phyloP scores from a whole-genome alignment of 2,329 filamentous ascomycete genomes.

The Microdochium paspali region DNA sequence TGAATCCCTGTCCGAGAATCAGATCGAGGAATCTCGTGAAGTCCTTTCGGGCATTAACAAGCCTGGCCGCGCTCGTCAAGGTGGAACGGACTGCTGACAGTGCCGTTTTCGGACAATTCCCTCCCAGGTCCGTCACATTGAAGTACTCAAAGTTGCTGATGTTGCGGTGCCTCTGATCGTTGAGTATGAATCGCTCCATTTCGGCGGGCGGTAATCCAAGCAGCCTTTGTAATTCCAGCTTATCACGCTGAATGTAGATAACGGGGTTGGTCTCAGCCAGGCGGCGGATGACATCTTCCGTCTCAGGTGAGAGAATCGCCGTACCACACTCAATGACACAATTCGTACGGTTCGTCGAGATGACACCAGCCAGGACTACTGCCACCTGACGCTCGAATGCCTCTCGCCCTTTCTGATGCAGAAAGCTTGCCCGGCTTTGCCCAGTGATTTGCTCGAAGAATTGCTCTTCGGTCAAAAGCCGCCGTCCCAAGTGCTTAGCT shows the following conservation, averaged over 20 bases:
- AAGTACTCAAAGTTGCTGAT: conserved; percentile 67
- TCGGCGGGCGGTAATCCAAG: conserved; percentile 36
- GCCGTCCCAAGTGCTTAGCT: conserved; percentile 55
- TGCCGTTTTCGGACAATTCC: conserved; percentile 15
- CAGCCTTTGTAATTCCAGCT: conserved; percentile 49
- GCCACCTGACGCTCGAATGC: conserved; percentile 54
- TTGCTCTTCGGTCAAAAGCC: conserved; percentile 59
- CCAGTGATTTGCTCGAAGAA: conserved; percentile 58
- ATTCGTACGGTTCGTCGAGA: conserved; percentile 46
- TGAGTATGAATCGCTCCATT: conserved; percentile 46
- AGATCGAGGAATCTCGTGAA: conserved; percentile 50
- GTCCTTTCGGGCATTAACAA: conserved; percentile 51
- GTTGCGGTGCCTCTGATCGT: conserved; percentile 44
- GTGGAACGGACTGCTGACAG: conserved; percentile 25
- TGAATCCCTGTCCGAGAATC: conserved; percentile 41
- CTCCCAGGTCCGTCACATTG: conserved; percentile 46
- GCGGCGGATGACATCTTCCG: conserved; percentile 45
- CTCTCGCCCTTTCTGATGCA: conserved; percentile 48
- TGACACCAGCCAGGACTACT: conserved; percentile 50
- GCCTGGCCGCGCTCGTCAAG: conserved; percentile 42
- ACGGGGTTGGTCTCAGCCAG: conserved; percentile 58
- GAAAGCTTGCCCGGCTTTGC: conserved; percentile 47
- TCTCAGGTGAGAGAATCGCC: conserved; percentile 51
- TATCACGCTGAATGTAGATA: conserved; percentile 59
- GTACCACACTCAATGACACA: conserved; percentile 64